Evolutionary conservation across 768 basidiomycete genomes (phyloP), one percentile per base, ranked within the genome.

Genomic region (Auricularia sp.): DNA sequence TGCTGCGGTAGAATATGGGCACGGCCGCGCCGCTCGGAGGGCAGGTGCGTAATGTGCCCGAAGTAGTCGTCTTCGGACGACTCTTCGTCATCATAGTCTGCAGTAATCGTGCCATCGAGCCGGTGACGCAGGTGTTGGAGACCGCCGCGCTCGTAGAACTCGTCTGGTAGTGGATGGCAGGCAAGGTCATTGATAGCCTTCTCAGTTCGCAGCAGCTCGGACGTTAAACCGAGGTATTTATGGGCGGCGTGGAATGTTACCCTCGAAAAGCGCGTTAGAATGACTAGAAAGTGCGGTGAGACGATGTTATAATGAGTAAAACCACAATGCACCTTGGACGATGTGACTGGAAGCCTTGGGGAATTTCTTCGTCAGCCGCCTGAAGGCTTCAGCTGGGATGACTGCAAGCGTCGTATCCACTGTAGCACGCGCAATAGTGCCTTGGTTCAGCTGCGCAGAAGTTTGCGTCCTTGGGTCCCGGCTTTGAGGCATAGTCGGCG

Each of bases 211-310:
- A 99, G 86, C 3, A 98, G 92, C 75, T 99, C 97, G 18, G 88
- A 86, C 0, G 97, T 99, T 63, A 99, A 74, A 5, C 97, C 97
- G 5, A 99, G 85, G 73, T 97, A 99, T 71, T 89, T 90, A 75
- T 98, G 97, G 0, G 97, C 95, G 10, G 96, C 97, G 72, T 89
- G 92, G 79, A 99, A 98, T 0, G 97, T 99, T 11, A 98, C 97
- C 33, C 97, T 86, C 24, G 94, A 94, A 73, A 99, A 96, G 2
- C 97, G 85, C 3, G 97, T 97, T 66, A 99, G 77, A 67, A 99
- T 97, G 39, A 98, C 95, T 89, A 69, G 70, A 63, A 39, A 65
- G 8, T 29, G 29, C 29, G 29, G 29, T 29, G 29, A 29, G 29
- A 29, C 29, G 29, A 29, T 29, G 29, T 29, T 29, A 29, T 5